Evolutionary conservation across 768 basidiomycete genomes (phyloP), one percentile per base, ranked within the genome.

Genomic region (Daedalea quercina): DNA sequence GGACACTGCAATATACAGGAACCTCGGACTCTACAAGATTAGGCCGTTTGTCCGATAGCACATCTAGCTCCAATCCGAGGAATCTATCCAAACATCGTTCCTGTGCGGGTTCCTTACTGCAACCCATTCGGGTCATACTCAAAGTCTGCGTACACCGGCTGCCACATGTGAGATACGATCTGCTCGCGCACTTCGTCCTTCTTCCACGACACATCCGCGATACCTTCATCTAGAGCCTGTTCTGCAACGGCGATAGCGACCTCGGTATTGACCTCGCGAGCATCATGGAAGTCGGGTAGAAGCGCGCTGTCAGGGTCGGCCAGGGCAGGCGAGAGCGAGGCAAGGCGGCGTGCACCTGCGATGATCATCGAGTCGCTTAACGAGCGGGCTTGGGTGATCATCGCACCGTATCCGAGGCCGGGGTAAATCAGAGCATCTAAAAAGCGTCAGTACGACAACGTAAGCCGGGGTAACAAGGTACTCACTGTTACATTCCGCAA

Each of bases 301-400:
- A 94, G 77, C 0, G 84, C 78, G 43, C 76, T 71, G 56, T 88
- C 82, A 0, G 85, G 84, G 61, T 92, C 82, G 28, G 77, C 76
- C 54, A 84, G 72, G 0, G 81, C 90, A 1, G 90, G 90, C 0
- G 90, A 82, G 41, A 94, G 78, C 8, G 80, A 72, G 0, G 90
- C 88, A 34, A 94, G 83, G 12, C 83, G 78, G 24, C 73, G 76
- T 0, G 89, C 82, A 9, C 87, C 91, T 2, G 86, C 86, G 37
- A 91, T 82, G 65, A 94, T 87, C 92, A 94, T 93, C n/a, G 76
- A 79, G 66, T 92, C 88, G 1, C 87, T 84, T 60, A 94, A 75
- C 8, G 63, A 68, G 4, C 77, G 73, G 0, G 87, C 81, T 54
- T 82, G 72, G 9, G 81, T 72, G 23, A 91, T 71, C 60, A 93